phyloP scores from a whole-genome alignment of 306 rosid genomes.

The Quercus alba region DNA sequence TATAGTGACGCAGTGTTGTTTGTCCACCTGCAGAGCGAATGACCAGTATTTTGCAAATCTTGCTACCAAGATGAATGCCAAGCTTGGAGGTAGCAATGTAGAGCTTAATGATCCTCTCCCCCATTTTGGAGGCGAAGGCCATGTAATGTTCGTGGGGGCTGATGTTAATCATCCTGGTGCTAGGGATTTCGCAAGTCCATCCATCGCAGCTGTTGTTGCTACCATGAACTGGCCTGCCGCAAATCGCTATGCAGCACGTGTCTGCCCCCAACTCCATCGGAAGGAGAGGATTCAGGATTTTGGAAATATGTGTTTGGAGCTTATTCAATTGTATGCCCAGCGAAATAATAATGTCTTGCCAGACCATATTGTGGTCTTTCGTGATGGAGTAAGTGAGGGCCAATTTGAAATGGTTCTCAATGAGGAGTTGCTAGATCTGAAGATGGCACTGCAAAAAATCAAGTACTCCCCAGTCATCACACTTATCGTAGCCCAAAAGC shows the following conservation, averaged over 20 bases:
- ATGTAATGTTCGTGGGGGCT: conserved; percentile 81
- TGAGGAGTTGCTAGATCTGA: conserved; percentile 61
- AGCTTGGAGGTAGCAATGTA: conserved; percentile 87
- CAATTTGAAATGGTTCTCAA: conserved; percentile 89
- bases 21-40: conserved; percentile 37
- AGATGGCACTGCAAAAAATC: conserved; percentile 25
- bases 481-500: conserved; percentile 71
- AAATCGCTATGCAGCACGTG: conserved; percentile 73
- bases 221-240: conserved; percentile 87
- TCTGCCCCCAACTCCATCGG: conserved; percentile 50
- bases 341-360: conserved; percentile 45
- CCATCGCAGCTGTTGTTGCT: conserved; percentile 77
- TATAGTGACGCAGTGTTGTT: conserved; percentile 76
- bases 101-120: conserved; percentile 56
- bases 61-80: conserved; percentile 78
- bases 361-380: conserved; percentile 54
- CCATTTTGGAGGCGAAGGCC: conserved; percentile 35
- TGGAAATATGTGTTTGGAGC: conserved; percentile 63
- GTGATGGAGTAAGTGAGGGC: conserved; percentile 77
- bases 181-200: conserved; percentile 43
- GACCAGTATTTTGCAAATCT: conserved; percentile 65
- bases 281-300: conserved; percentile 51
- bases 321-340: conserved; percentile 42
- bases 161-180: conserved; percentile 82
- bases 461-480: conserved; percentile 56